Percentiles rank a stretch among this genome's conserved stretches.
Conservation (phyloP, 768 basidiomycete species). For the Leucocoprinus birnbaumii region DNA sequence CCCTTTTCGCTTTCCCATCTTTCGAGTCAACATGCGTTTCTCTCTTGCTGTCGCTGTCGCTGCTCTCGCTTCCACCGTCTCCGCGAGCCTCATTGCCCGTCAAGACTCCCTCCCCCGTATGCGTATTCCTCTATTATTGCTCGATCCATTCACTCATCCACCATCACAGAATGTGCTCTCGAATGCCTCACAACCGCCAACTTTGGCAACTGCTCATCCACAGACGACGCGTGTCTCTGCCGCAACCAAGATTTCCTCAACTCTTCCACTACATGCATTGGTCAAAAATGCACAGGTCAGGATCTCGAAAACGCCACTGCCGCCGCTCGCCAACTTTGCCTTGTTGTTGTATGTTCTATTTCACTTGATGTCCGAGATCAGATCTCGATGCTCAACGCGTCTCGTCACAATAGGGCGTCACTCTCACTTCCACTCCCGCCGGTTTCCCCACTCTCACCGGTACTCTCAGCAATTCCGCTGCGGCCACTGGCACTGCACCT, state of each 20-base stretch:
- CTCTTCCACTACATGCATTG: constrained; percentile 47
- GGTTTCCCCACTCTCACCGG: constrained; percentile 11
- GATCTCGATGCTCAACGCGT: too few species aligned
- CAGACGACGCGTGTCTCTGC: constrained; percentile 64
- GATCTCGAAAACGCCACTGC: constrained; percentile 44
- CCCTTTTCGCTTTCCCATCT: constrained; percentile 4
- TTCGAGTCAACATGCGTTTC: constrained; percentile 48
- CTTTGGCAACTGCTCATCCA: constrained; percentile 39
- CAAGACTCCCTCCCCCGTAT: constrained; percentile 34
- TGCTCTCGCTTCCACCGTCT: constrained; percentile 36
- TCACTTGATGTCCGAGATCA: too few species aligned
- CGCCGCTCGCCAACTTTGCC: constrained; percentile 41
- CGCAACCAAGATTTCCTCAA: constrained; percentile 39
- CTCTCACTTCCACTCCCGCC: constrained; percentile 31
- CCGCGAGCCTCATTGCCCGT: constrained; percentile 33
- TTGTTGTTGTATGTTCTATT: constrained; percentile 41
- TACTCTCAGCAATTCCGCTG: constrained; percentile 3
- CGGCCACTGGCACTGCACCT: constrained; percentile 10
- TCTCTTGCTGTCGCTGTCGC: constrained; percentile 36
- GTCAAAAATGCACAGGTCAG: constrained; percentile 36
- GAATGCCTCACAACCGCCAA: constrained; percentile 45
- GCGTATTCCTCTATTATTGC: too few species aligned
- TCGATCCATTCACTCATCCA: neutral
- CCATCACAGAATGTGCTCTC: constrained; percentile 44
- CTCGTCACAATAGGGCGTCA: constrained; percentile 43